Evolutionary conservation across 306 rosid genomes (phyloP).

Genomic region (apple (Malus domestica)): ASM211411v1 NC_041805.1:26264001-26264500

Average conservation of each 20-base stretch:
- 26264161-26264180: not conserved
- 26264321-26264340: not conserved
- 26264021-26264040: slow-evolving; percentile 11
- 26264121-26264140: not conserved
- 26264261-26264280: not conserved
- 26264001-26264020: not conserved
- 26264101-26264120: not conserved
- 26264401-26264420: not conserved
- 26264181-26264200: not conserved
- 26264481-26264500: not conserved
- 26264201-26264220: not conserved
- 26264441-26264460: not conserved
- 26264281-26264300: not conserved
- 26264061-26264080: too few relatives aligned
- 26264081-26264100: not conserved
- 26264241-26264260: not conserved
- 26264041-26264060: not conserved
- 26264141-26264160: not conserved
- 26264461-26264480: not conserved
- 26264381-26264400: not conserved
- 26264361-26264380: not conserved
- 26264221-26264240: not conserved
- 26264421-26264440: not conserved
- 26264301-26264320: not conserved
- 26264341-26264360: not conserved